A percentile compares a stretch with the other conserved stretches of the same genome.
Evolutionary conservation across 208 protist genomes (phyloP).

Genomic region (Balamuthia mandrillaris): DNA sequence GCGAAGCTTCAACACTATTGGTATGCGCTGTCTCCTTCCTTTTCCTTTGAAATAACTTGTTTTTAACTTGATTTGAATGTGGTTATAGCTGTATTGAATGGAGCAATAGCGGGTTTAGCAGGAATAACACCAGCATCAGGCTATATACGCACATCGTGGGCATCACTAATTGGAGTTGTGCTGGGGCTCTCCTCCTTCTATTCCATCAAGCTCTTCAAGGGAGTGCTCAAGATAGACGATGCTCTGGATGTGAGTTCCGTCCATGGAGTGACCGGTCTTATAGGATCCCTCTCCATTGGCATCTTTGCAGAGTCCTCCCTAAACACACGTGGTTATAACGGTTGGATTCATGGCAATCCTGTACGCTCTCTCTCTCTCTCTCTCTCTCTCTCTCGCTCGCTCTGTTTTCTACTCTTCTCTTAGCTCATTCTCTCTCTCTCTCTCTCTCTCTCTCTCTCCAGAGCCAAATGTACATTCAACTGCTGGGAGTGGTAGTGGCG

Average conservation of each 20-base stretch:
- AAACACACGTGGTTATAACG: not conserved
- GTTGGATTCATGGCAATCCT: too few relatives aligned
- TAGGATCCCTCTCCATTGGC: slow-evolving; percentile 65
- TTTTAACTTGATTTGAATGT: too few relatives aligned
- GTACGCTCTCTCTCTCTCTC: too few relatives aligned
- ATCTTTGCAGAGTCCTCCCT: slow-evolving; percentile 28
- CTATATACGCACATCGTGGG: slow-evolving; percentile 57
- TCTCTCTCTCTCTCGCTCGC: too few relatives aligned
- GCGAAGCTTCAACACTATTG: too few relatives aligned
- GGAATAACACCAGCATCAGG: slow-evolving; percentile 73
- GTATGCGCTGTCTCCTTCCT: too few relatives aligned
- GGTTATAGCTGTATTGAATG: slow-evolving; percentile 61
- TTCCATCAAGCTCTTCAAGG: slow-evolving; percentile 58
- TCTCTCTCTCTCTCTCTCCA: too few relatives aligned
- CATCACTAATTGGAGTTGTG: slow-evolving; percentile 63
- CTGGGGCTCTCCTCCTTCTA: slow-evolving; percentile 53
- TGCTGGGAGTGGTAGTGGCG: too few relatives aligned
- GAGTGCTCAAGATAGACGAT: slow-evolving; percentile 65
- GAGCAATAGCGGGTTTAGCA: slow-evolving; percentile 68
- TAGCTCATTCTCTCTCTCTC: too few relatives aligned
- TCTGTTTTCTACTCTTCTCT: too few relatives aligned
- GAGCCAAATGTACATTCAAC: too few relatives aligned
- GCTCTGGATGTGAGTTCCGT: slow-evolving; percentile 68
- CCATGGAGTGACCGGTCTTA: slow-evolving; percentile 68
- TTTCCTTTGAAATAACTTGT: too few relatives aligned